Conservation (phyloP, 257 asterid genomes). For the Handroanthus guayacan region DNA sequence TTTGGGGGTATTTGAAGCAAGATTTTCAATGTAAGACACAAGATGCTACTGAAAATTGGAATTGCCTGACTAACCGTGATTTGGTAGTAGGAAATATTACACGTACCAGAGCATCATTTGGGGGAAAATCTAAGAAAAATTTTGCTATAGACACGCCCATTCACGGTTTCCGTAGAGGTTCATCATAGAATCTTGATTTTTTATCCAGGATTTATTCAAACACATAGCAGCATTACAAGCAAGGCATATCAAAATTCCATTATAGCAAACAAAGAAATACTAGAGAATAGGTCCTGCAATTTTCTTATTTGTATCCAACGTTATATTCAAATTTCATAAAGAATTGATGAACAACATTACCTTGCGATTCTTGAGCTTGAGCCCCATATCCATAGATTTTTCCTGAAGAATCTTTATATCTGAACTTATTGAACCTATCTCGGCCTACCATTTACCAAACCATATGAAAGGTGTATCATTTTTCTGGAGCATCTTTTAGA, state of each 20-base stretch:
- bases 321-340: slow-evolving; percentile 5
- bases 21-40: not conserved
- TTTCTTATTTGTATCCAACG: slow-evolving; percentile 16
- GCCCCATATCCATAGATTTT: slow-evolving; percentile 99
- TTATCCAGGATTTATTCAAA: no score
- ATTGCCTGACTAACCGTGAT: slow-evolving; percentile 7
- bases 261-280: slow-evolving; percentile 9
- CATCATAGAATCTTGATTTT: no score
- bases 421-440: slow-evolving; percentile 98
- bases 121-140: not conserved
- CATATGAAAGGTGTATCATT: slow-evolving; percentile 32
- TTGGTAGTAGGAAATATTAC: not conserved
- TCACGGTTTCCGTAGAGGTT: not conserved
- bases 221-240: not conserved
- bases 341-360: slow-evolving; percentile 45
- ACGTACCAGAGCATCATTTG: not conserved
- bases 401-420: slow-evolving; percentile 97
- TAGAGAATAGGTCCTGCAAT: not conserved
- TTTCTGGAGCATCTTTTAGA: slow-evolving; percentile 26
- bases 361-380: slow-evolving; percentile 97
- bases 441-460: slow-evolving; percentile 75
- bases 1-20: not conserved
- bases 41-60: not conserved
- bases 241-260: not conserved
- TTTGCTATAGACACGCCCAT: not conserved